Evolutionary conservation across 331 rosid species (phyloP), one percentile per base, ranked within the genome.

Genomic region (Quercus phellos): DNA sequence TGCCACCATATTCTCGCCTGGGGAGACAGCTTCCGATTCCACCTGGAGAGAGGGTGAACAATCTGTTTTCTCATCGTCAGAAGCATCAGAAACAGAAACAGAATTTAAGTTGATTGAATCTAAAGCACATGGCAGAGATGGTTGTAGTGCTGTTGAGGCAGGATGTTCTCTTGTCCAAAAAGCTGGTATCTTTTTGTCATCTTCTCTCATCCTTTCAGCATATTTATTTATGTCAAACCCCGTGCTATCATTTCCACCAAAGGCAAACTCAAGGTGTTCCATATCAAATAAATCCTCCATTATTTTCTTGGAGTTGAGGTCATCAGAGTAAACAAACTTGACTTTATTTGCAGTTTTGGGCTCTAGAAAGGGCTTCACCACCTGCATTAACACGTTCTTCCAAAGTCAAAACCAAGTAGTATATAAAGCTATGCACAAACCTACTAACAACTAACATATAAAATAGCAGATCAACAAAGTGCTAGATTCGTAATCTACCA

Each of bases 191-290:
- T 68, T 88, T 77, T 80, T 78, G 72, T 93, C 97, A 3, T 91
- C 94, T 83, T 90, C 94, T 79, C 67, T 89, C 98, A 95, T 95
- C 81, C 86, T 84, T 90, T 87, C 96, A 0, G 94, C 94, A 76
- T 87, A 87, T 70, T 85, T 91, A 54, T 51, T 77, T 34, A 87
- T 73, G 64, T 95, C 95, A 66, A 92, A 84, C 27, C 82, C 90
- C 22, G 73, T 38, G 61, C 50, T 32, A 53, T 86, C 72, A 50
- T 91, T 92, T 78, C 99, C 99, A 17, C 97, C 98, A 84, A 95
- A 91, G 50, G 93, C 94, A 72, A 93, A 82, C 81, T 90, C 98
- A 74, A 92, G 92, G 42, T 79, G 77, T 61, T 90, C 90, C 88
- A 87, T 84, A 55, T 95, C 89, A 70, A 95, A 92, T 66, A 89